phyloP scores from a whole-genome alignment of 768 basidiomycete genomes.

The Tricholoma sp. region DNA sequence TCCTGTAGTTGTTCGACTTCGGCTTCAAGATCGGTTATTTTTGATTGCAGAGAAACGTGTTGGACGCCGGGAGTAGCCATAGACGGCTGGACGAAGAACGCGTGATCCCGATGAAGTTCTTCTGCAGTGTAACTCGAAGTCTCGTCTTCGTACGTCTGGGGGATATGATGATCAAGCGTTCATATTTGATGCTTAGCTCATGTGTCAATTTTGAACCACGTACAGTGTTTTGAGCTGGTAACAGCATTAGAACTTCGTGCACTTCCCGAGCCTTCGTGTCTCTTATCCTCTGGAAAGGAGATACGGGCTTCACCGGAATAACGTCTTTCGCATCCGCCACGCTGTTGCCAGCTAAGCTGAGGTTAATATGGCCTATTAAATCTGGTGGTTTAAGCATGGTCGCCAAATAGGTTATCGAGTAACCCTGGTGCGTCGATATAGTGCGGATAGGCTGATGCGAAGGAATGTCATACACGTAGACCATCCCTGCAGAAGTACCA shows the following conservation, averaged over 20 bases:
- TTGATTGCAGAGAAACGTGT: constrained; percentile 42
- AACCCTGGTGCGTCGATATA: constrained; percentile 64
- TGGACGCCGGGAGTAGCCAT: constrained; percentile 23
- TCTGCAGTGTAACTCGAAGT: constrained; percentile 39
- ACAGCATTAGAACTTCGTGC: constrained; percentile 65
- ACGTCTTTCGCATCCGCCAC: constrained; percentile 44
- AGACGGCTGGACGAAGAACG: constrained; percentile 53
- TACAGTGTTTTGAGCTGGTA: constrained; percentile 46
- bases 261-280: constrained; percentile 61
- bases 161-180: background rate
- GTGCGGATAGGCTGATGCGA: constrained; percentile 88
- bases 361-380: constrained; percentile 72
- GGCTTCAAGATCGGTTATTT: constrained; percentile 62
- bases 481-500: constrained; percentile 67
- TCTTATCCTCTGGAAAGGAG: constrained; percentile 68
- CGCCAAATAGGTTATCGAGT: constrained; percentile 65
- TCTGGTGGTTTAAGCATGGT: constrained; percentile 86
- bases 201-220: constrained; percentile 9
- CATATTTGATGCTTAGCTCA: background rate
- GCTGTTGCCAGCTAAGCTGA: constrained; percentile 40
- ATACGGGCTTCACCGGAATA: constrained; percentile 61
- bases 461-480: constrained; percentile 81
- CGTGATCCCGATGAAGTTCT: constrained; percentile 61
- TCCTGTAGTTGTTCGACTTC: constrained; percentile 64
- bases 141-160: constrained; percentile 28